Percentiles rank a stretch among this genome's conserved stretches.
phyloP scores from a whole-genome alignment of 768 basidiomycete genomes.

The Calocera cornea region DNA sequence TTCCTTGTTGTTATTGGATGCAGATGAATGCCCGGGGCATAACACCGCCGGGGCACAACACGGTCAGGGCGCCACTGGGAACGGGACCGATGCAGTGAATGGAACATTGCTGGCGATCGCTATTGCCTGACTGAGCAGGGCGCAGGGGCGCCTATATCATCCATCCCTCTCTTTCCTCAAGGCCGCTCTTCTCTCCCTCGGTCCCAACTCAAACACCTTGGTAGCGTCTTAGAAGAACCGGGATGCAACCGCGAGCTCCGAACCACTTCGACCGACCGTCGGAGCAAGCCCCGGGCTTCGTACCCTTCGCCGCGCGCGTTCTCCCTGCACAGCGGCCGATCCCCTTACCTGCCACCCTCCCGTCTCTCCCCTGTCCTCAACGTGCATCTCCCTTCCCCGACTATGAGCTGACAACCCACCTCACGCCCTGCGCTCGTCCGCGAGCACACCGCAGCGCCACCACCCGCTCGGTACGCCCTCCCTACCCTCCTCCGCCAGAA shows the following conservation, averaged over 20 bases:
- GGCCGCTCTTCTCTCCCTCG: too few relatives aligned
- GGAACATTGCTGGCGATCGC: too few relatives aligned
- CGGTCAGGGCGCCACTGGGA: too few relatives aligned
- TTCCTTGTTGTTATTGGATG: too few relatives aligned
- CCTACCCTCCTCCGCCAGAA: not conserved
- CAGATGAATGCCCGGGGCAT: too few relatives aligned
- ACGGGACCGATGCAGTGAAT: too few relatives aligned
- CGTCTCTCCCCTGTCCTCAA: not conserved
- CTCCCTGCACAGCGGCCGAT: not conserved
- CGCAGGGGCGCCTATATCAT: too few relatives aligned
- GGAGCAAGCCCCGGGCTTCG: not conserved
- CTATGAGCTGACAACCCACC: slow-evolving; percentile 14
- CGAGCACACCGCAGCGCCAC: slow-evolving; percentile 1
- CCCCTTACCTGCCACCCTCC: not conserved
- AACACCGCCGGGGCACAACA: too few relatives aligned
- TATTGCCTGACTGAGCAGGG: too few relatives aligned
- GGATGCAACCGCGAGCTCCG: not conserved
- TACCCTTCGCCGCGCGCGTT: not conserved
- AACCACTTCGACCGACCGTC: not conserved
- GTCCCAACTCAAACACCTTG: too few relatives aligned
- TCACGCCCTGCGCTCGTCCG: slow-evolving; percentile 17
- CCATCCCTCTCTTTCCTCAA: too few relatives aligned
- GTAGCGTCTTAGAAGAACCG: too few relatives aligned
- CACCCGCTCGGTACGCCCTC: not conserved
- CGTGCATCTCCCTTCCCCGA: not conserved